Percentiles rank a stretch among this genome's conserved stretches.
phyloP scores from a whole-genome alignment of 805 yeast species.

The Nakazawaea laoshanensis region DNA sequence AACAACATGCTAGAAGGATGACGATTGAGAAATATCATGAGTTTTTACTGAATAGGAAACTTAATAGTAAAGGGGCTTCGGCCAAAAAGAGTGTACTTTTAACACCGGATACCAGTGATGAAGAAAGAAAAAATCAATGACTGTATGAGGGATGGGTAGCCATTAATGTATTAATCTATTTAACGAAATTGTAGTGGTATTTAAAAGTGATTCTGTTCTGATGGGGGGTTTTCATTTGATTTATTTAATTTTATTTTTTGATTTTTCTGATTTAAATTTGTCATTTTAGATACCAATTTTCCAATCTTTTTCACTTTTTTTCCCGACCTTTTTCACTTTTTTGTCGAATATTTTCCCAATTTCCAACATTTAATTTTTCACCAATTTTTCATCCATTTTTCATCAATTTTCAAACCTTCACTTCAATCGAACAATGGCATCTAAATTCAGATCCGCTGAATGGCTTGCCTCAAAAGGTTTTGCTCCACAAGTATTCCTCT shows the following conservation, averaged over 20 bases:
- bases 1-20: conserved; percentile 53
- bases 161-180: too few species aligned
- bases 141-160: too few species aligned
- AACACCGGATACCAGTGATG: conserved; percentile 10
- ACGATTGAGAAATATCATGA: conserved; percentile 60
- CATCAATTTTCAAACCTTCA: not conserved
- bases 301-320: too few species aligned
- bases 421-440: conserved; percentile 20
- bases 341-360: too few species aligned
- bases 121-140: conserved; percentile 8
- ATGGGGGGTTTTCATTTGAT: too few species aligned
- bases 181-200: too few species aligned
- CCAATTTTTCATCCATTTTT: not conserved
- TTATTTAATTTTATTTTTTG: too few species aligned
- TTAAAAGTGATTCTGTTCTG: too few species aligned
- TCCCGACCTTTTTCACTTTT: conserved; percentile 1
- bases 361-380: not conserved
- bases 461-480: conserved; percentile 54
- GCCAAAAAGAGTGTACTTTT: conserved; percentile 1
- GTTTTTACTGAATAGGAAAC: conserved; percentile 35
- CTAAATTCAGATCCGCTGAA: conserved; percentile 41
- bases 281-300: not conserved
- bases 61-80: conserved; percentile 4
- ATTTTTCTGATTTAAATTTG: too few species aligned
- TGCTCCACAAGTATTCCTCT: conserved; percentile 79